phyloP scores from a whole-genome alignment of 768 basidiomycete species.

The Albatrellus ellisii region DNA sequence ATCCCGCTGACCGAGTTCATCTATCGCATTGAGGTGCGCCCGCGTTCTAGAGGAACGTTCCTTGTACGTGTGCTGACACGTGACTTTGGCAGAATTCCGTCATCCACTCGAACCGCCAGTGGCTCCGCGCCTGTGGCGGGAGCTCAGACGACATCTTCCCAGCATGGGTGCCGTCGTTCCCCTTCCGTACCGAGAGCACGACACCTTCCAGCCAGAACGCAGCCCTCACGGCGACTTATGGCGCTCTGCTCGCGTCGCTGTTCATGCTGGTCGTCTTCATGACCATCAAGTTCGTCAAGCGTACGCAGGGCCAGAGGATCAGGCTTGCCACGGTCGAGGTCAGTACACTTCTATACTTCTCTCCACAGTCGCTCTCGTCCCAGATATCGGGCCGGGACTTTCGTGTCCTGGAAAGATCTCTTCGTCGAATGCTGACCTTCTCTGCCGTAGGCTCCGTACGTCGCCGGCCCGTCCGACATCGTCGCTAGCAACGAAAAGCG shows the following conservation, averaged over 20 bases:
- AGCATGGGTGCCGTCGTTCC: slow-evolving; percentile 5
- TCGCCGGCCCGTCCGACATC: not conserved
- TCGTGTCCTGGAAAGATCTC: not conserved
- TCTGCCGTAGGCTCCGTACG: not conserved
- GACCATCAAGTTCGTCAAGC: slow-evolving; percentile 8
- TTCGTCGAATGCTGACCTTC: not conserved
- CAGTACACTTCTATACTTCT: not conserved
- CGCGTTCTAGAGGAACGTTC: not conserved
- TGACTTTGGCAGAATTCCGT: slow-evolving; percentile 25
- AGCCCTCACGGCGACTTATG: slow-evolving; percentile 8
- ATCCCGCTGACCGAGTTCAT: slow-evolving; percentile 80
- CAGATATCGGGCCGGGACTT: not conserved
- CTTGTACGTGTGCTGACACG: not conserved
- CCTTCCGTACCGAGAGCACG: slow-evolving; percentile 2
- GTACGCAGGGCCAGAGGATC: slow-evolving; percentile 4
- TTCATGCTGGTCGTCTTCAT: slow-evolving; percentile 10
- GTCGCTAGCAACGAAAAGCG: not conserved
- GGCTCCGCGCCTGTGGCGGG: slow-evolving; percentile 28
- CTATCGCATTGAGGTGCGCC: slow-evolving; percentile 60
- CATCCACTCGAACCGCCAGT: slow-evolving; percentile 30
- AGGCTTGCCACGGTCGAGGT: not conserved
- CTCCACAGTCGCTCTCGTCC: not conserved
- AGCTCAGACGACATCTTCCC: not conserved
- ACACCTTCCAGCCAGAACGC: not conserved
- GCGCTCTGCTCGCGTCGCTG: slow-evolving; percentile 11